Evolutionary conservation across 306 rosid species (phyloP).

Genomic region (Hippophae gyantsensis): DNA sequence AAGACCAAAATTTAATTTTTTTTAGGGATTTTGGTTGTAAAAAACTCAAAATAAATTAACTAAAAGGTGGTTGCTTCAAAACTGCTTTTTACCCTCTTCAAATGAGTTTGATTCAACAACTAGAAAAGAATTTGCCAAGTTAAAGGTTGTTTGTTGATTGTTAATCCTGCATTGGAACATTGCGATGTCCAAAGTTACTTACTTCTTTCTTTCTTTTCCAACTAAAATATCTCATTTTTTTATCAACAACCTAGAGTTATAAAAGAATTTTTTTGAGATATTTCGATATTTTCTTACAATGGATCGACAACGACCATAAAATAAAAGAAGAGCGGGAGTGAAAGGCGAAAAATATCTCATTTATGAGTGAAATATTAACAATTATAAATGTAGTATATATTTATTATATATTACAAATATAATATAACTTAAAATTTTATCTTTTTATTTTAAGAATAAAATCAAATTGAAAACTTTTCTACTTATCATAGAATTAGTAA

Average conservation of each 20-base stretch:
- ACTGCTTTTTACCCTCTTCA: not conserved
- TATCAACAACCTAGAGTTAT: constrained; percentile 57
- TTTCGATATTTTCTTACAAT: too few relatives aligned
- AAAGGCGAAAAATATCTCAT: too few relatives aligned
- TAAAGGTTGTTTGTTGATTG: constrained; percentile 4
- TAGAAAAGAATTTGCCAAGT: constrained; percentile 25
- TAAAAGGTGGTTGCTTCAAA: constrained; percentile 59
- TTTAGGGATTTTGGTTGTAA: constrained; percentile 46
- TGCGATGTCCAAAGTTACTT: constrained; percentile 8
- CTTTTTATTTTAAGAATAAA: too few relatives aligned
- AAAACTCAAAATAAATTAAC: constrained; percentile 45
- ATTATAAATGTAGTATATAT: too few relatives aligned
- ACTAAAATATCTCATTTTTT: constrained; percentile 18
- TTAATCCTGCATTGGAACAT: constrained; percentile 3
- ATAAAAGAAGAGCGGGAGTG: too few relatives aligned
- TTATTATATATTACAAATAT: too few relatives aligned
- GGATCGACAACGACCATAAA: too few relatives aligned
- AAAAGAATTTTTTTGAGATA: constrained; percentile 38
- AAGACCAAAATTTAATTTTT: constrained; percentile 37
- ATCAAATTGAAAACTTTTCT: too few relatives aligned
- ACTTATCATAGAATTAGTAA: too few relatives aligned
- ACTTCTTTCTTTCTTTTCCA: constrained; percentile 18
- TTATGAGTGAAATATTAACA: too few relatives aligned
- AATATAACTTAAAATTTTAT: too few relatives aligned
- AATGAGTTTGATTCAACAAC: constrained; percentile 17